These are phyloP conservation scores for Gelatoporia subvermispora DNA, from an alignment of 768 basidiomycete genomes.

Conservation along the genomic window DNA sequence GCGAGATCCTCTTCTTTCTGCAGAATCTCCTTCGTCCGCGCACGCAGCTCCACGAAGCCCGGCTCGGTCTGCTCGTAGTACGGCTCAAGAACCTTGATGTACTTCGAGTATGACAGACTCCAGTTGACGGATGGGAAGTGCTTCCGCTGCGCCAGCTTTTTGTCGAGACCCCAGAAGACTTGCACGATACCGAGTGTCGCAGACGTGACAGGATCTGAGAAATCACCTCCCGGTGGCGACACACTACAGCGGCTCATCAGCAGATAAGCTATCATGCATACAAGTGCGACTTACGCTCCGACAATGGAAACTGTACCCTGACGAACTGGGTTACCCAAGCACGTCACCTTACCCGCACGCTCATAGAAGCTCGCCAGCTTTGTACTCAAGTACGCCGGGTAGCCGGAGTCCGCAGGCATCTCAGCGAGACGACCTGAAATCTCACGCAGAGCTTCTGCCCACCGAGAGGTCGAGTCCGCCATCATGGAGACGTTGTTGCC, in stretches of 20 bases:
- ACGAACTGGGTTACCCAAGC: slow-evolving; percentile 82
- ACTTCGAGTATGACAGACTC: slow-evolving; percentile 99
- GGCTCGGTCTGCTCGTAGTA: slow-evolving; percentile 89
- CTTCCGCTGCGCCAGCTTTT: slow-evolving; percentile 97
- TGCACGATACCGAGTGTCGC: slow-evolving; percentile 98
- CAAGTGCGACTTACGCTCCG: slow-evolving; percentile 73
- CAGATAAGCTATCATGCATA: not conserved
- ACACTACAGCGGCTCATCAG: slow-evolving; percentile 52
- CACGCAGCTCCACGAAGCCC: slow-evolving; percentile 92
- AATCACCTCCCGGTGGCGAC: slow-evolving; percentile 98
- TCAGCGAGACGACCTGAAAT: slow-evolving; percentile 98
- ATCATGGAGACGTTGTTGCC: slow-evolving; percentile 98
- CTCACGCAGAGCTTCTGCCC: slow-evolving; percentile 99
- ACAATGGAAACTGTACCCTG: slow-evolving; percentile 97
- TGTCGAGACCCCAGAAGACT: slow-evolving; percentile 99
- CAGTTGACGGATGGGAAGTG: slow-evolving; percentile 99
- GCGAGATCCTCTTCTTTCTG: slow-evolving; percentile 99
- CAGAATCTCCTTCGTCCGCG: slow-evolving; percentile 90
- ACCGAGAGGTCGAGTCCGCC: slow-evolving; percentile 98
- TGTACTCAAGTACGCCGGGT: slow-evolving; percentile 94
- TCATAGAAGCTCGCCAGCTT: slow-evolving; percentile 99
- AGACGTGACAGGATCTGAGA: slow-evolving; percentile 97
- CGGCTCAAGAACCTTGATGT: slow-evolving; percentile 87
- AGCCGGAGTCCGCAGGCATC: slow-evolving; percentile 99
- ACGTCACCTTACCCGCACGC: slow-evolving; percentile 93